Conservation (phyloP, 148 eudicot species). For the Limonium bicolor region DNA sequence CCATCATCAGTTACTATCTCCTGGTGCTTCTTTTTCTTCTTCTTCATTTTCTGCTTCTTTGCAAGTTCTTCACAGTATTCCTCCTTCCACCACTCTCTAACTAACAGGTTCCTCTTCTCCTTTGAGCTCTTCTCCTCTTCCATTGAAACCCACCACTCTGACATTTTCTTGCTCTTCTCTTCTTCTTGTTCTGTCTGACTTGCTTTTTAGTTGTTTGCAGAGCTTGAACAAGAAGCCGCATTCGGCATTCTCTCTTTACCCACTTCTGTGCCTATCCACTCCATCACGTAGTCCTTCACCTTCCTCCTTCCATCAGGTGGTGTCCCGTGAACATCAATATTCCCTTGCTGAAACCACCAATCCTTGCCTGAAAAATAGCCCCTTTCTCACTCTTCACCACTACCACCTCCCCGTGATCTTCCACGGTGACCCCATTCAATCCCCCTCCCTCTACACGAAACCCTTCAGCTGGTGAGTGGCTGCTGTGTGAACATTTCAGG, state of each 20-base stretch:
- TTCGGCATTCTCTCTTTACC: conserved; percentile 44
- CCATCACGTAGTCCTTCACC: conserved; percentile 93
- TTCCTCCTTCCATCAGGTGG: conserved; percentile 10
- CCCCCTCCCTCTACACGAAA: too few species aligned
- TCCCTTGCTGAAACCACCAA: too few species aligned
- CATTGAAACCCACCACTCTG: conserved; percentile 78
- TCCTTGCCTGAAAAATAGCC: too few species aligned
- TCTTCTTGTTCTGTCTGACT: conserved; percentile 17
- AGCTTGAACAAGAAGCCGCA: conserved; percentile 31
- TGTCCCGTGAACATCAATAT: too few species aligned
- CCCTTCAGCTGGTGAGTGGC: conserved; percentile 27
- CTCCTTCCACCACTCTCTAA: conserved; percentile 97
- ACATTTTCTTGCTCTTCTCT: conserved; percentile 37
- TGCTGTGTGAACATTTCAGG: conserved; percentile 42
- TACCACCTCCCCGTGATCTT: too few species aligned
- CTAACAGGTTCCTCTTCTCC: conserved; percentile 62
- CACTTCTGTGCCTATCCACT: conserved; percentile 81
- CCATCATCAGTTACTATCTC: conserved; percentile 26
- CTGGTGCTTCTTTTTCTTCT: conserved; percentile 17
- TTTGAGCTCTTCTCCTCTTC: conserved; percentile 40
- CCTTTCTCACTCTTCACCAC: too few species aligned
- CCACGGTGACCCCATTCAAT: too few species aligned
- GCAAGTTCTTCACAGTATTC: conserved; percentile 73
- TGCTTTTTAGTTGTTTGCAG: conserved; percentile 12
- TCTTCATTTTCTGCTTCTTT: conserved; percentile 49